Percentiles rank a stretch among this genome's conserved stretches.
These are phyloP conservation scores for Pseudevernia furfuracea DNA, from an alignment of 495 filamentous ascomycete genomes.

Conservation along the genomic window DNA sequence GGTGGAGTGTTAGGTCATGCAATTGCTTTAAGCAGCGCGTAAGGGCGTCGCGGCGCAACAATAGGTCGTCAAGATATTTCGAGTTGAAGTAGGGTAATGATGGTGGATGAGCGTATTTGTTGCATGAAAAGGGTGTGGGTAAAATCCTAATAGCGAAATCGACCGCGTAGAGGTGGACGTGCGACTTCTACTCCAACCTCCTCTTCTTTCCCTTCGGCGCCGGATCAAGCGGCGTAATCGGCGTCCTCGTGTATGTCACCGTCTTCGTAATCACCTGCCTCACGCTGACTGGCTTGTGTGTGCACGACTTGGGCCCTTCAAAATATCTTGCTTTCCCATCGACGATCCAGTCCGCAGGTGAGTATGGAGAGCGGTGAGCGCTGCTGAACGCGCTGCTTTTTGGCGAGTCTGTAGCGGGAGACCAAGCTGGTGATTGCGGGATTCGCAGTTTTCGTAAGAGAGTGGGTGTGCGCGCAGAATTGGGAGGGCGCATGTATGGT, in stretches of 20 bases:
- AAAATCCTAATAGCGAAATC: conserved; percentile 17
- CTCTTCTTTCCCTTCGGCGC: conserved; percentile 28
- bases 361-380: conserved; percentile 33
- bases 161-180: background rate
- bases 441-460: conserved; percentile 38
- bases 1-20: background rate
- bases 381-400: conserved; percentile 20
- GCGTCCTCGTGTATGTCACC: conserved; percentile 32
- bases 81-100: background rate
- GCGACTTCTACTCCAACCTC: conserved; percentile 22
- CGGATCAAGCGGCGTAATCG: conserved; percentile 26
- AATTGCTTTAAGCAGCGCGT: background rate
- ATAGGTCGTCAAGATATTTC: conserved; percentile 14
- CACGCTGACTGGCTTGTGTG: conserved; percentile 37
- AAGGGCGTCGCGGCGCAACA: conserved; percentile 4
- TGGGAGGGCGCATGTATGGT: conserved; percentile 30
- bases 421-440: conserved; percentile 30
- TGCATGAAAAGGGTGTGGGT: background rate
- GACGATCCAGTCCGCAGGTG: conserved; percentile 25
- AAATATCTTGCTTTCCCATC: conserved; percentile 34
- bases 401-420: conserved; percentile 27
- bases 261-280: conserved; percentile 45
- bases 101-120: background rate
- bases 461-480: conserved; percentile 28
- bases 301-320: conserved; percentile 28